Evolutionary conservation across 805 yeast species (phyloP), one percentile per base, ranked within the genome.

Genomic region (Grigorovia transvaalensis): DNA sequence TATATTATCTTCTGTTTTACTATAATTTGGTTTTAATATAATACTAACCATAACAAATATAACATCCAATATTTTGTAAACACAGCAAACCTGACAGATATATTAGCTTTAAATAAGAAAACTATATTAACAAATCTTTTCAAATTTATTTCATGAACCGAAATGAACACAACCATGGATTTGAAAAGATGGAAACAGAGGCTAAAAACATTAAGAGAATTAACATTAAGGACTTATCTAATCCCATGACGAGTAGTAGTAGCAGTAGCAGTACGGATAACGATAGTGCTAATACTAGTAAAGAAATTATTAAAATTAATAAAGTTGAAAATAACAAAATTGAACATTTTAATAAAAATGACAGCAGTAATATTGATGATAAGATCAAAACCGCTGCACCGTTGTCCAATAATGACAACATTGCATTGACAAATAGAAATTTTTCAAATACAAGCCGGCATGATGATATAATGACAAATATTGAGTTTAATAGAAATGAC

Each of bases 221-320:
- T 47, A 49, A 49, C 45, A 49, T 49, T 2, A 35, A 45, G 8
- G 51, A 49, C 40, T 38, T 49, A 29, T 49, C 51, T 9, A 49
- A 49, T 41, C 51, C 51, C 20, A n/a, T 12, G 20, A 19, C 48
- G 7, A 35, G 15, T 19, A 46, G 43, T 46, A 33, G 29, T 12
- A 35, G 19, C 20, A 33, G 17, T 15, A 46, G 44, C 20, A 23
- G 27, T 6, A 6, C 27, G 27, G 27, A 23, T 23, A 29, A 12
- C 3, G 45, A 13, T 43, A 19, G 45, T 43, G 23, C 15, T 18
- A 9, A 43, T 43, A 23, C 2, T 18, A 18, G 27, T 5, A 23
- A 18, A 18, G 27, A 43, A 43, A 23, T 2, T 19, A 43, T 18
- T 9, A 18, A 43, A 33, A 11, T 33, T 33, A 13, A 33, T 33